Conservation (phyloP, 352 stramenopile genomes). For the Phytophthora palmivora region DNA sequence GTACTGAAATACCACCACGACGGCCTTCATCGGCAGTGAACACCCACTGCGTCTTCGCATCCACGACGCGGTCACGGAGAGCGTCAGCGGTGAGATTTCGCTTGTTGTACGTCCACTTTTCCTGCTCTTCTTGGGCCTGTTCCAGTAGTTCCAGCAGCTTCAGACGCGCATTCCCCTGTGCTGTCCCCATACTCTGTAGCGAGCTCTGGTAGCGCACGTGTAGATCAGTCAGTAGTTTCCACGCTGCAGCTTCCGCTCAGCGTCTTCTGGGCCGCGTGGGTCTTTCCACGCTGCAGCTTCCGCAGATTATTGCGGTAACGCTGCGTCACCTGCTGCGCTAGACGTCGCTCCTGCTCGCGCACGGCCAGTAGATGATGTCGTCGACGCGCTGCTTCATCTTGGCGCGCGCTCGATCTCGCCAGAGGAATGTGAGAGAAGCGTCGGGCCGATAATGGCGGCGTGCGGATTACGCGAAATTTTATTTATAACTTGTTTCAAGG, state of each 20-base stretch:
- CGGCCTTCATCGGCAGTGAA: constrained; percentile 93
- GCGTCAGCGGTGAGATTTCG: constrained; percentile 94
- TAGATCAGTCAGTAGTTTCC: constrained; percentile 50
- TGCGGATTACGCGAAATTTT: too few species aligned
- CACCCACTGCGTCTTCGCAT: constrained; percentile 88
- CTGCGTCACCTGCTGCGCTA: constrained; percentile 73
- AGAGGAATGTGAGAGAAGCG: too few species aligned
- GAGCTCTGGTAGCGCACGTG: constrained; percentile 63
- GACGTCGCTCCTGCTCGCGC: constrained; percentile 61
- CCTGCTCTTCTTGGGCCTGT: constrained; percentile 54
- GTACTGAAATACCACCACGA: constrained; percentile 91
- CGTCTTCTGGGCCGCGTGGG: constrained; percentile 30
- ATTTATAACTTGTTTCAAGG: too few species aligned
- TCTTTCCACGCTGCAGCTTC: constrained; percentile 50
- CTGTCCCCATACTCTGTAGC: constrained; percentile 67
- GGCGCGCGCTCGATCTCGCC: constrained; percentile 59
- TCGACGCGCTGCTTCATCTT: constrained; percentile 63
- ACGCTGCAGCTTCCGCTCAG: constrained; percentile 46
- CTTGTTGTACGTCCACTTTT: constrained; percentile 70
- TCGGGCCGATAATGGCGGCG: too few species aligned
- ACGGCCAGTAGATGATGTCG: constrained; percentile 61
- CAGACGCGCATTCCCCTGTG: constrained; percentile 62
- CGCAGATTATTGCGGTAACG: constrained; percentile 75
- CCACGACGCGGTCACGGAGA: constrained; percentile 94
- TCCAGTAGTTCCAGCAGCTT: constrained; percentile 65